phyloP scores from a whole-genome alignment of 176 grass and related monocot species.

The Rhipidocladum racemiflorum region DNA sequence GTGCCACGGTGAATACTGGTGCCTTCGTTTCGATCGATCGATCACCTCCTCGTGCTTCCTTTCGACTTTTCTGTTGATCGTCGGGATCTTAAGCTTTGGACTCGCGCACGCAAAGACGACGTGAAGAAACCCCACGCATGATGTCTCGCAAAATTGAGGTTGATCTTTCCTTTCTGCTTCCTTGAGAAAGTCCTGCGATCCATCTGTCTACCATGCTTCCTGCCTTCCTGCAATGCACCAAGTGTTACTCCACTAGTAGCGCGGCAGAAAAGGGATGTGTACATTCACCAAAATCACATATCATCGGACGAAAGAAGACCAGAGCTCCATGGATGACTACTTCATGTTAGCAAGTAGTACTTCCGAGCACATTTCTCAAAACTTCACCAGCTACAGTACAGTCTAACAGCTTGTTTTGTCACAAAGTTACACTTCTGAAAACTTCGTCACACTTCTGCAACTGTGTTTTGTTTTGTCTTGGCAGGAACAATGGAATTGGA shows the following conservation, averaged over 20 bases:
- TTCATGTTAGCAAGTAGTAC: neutral
- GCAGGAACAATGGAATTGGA: neutral
- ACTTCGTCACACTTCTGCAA: neutral
- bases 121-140: constrained; percentile 18
- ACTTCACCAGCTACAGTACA: no score
- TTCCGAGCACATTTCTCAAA: neutral
- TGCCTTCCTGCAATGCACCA: constrained; percentile 3
- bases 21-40: neutral
- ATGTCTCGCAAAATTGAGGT: constrained; percentile 27
- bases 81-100: constrained; percentile 59
- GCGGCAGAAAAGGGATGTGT: neutral
- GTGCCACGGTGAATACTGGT: neutral
- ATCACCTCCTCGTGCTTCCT: neutral
- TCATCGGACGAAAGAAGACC: neutral
- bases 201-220: neutral
- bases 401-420: neutral
- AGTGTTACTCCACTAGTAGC: neutral
- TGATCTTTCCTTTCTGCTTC: constrained; percentile 5
- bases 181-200: constrained; percentile 27
- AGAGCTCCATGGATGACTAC: neutral
- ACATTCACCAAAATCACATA: neutral
- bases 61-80: neutral
- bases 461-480: no score
- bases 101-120: constrained; percentile 68
- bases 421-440: neutral